Evolutionary conservation across 208 protist species (phyloP).

Genomic region (Trypanosoma platydactyli): DNA sequence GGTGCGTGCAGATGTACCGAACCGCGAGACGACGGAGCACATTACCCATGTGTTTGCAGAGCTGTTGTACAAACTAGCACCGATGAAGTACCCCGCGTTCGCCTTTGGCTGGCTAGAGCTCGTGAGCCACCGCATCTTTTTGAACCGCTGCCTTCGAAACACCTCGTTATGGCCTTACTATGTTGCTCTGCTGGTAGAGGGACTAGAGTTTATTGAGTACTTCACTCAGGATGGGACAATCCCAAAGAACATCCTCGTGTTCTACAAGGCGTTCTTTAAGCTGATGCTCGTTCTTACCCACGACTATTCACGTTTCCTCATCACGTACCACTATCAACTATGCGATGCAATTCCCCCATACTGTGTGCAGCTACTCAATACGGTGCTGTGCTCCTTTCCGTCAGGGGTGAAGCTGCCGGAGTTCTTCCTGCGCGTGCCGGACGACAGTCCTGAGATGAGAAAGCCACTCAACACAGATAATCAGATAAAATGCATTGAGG

Average conservation of each 20-base stretch:
- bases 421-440: constrained; percentile 79
- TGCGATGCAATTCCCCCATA: constrained; percentile 94
- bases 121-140: constrained; percentile 96
- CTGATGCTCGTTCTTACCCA: constrained; percentile 97
- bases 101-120: constrained; percentile 99
- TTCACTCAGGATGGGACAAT: constrained; percentile 61
- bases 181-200: constrained; percentile 65
- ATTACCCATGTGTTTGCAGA: constrained; percentile 90
- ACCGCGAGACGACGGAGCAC: constrained; percentile 50
- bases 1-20: constrained; percentile 53
- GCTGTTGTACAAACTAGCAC: constrained; percentile 88
- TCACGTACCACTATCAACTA: constrained; percentile 96
- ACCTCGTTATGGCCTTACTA: constrained; percentile 57
- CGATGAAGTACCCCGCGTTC: constrained; percentile 95
- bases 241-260: constrained; percentile 71
- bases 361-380: constrained; percentile 98
- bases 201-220: constrained; percentile 76
- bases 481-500: constrained; percentile 86
- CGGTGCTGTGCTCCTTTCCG: constrained; percentile 97
- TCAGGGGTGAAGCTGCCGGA: constrained; percentile 95
- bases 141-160: constrained; percentile 94
- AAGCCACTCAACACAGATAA: constrained; percentile 76
- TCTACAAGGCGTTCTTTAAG: constrained; percentile 91
- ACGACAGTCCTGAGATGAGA: constrained; percentile 91
- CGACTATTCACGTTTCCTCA: constrained; percentile 99